phyloP scores from a whole-genome alignment of 441 rosid species.

The Syzygium malaccense region DNA sequence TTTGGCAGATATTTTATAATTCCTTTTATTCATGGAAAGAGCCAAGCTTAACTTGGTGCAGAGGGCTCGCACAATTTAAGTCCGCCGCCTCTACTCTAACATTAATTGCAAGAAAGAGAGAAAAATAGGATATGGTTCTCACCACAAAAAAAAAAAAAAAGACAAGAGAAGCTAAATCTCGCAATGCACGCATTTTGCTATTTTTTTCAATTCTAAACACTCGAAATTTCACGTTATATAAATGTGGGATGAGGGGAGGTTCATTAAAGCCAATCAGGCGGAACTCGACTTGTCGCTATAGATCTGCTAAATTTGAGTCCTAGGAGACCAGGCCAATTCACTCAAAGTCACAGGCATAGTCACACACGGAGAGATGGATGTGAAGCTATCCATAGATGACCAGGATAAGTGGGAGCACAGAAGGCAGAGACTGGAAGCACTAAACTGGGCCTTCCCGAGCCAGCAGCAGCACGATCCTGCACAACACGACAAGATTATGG shows the following conservation, averaged over 20 bases:
- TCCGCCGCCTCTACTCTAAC: too few species aligned
- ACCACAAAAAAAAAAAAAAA: too few species aligned
- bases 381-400: neutral
- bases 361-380: neutral
- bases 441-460: fast-evolving
- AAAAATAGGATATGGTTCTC: too few species aligned
- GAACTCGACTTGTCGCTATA: neutral
- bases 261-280: neutral
- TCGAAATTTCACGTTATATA: too few species aligned
- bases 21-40: too few species aligned
- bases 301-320: neutral
- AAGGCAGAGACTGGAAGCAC: neutral
- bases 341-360: neutral
- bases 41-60: too few species aligned
- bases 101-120: too few species aligned
- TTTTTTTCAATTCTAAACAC: too few species aligned
- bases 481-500: neutral
- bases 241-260: neutral
- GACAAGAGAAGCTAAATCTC: too few species aligned
- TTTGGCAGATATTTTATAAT: too few species aligned
- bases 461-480: neutral
- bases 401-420: neutral
- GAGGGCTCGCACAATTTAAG: too few species aligned
- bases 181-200: too few species aligned
- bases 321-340: neutral